phyloP scores from a whole-genome alignment of 2,329 filamentous ascomycete species.

The Hypoxylon sp. region DNA sequence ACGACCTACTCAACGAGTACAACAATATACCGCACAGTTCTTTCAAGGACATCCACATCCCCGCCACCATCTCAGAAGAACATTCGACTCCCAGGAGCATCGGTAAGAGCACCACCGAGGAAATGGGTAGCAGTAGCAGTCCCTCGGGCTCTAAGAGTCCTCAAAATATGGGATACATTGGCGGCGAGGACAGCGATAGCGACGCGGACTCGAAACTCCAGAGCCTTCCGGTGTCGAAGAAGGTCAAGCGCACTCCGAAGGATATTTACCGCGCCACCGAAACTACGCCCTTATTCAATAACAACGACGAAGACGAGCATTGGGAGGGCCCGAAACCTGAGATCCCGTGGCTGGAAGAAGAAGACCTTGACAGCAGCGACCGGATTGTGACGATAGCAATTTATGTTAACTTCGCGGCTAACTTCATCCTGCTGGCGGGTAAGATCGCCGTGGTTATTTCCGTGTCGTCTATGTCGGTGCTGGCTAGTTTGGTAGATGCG shows the following conservation, averaged over 20 bases:
- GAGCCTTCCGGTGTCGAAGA: slow-evolving; percentile 53
- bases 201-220: slow-evolving; percentile 26
- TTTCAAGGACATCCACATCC: slow-evolving; percentile 69
- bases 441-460: slow-evolving; percentile 83
- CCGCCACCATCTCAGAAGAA: slow-evolving; percentile 82
- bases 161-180: slow-evolving; percentile 9
- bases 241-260: slow-evolving; percentile 82
- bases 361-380: slow-evolving; percentile 76
- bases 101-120: slow-evolving; percentile 15
- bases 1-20: slow-evolving; percentile 92
- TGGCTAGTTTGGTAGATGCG: slow-evolving; percentile 83
- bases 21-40: slow-evolving; percentile 69
- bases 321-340: slow-evolving; percentile 60
- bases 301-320: slow-evolving; percentile 57
- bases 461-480: slow-evolving; percentile 83
- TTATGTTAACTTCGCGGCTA: slow-evolving; percentile 85
- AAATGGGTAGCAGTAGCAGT: slow-evolving; percentile 3
- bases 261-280: slow-evolving; percentile 85
- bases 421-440: slow-evolving; percentile 77
- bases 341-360: slow-evolving; percentile 77
- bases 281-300: slow-evolving; percentile 71
- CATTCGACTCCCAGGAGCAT: slow-evolving; percentile 52
- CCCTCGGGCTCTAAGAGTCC: slow-evolving; percentile 25
- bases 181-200: slow-evolving; percentile 16
- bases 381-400: slow-evolving; percentile 88